phyloP scores from a whole-genome alignment of 2,329 filamentous ascomycete genomes.

The Akanthomyces dipterigenus region DNA sequence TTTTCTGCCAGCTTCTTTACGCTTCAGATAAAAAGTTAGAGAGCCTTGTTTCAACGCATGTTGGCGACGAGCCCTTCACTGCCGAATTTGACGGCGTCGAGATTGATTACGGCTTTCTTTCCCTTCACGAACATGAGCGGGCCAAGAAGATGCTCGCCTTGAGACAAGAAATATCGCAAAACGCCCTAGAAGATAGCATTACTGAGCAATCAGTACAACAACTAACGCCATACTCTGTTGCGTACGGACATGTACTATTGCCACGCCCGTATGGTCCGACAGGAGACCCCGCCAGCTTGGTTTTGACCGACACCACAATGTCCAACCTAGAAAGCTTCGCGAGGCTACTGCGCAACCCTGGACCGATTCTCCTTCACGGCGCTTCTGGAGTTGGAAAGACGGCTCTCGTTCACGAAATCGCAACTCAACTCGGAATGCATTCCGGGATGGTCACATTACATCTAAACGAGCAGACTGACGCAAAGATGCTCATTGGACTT shows the following conservation, averaged over 20 bases:
- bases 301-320: conserved; percentile 66
- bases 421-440: conserved; percentile 70
- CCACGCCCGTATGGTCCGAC: conserved; percentile 51
- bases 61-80: conserved; percentile 54
- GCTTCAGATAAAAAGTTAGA: conserved; percentile 76
- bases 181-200: background rate
- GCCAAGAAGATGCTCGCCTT: conserved; percentile 38
- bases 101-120: conserved; percentile 73
- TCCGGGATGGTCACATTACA: conserved; percentile 87
- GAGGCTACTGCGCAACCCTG: conserved; percentile 55
- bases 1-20: conserved; percentile 71
- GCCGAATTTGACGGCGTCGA: conserved; percentile 68
- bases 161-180: conserved; percentile 30
- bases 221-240: conserved; percentile 55
- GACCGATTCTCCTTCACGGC: conserved; percentile 75
- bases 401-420: conserved; percentile 73
- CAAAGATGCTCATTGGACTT: conserved; percentile 89
- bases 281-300: conserved; percentile 43
- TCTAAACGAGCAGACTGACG: conserved; percentile 96
- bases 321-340: conserved; percentile 67
- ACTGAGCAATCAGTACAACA: conserved; percentile 24
- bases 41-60: conserved; percentile 58
- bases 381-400: conserved; percentile 88
- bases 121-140: conserved; percentile 50
- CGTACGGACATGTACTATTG: conserved; percentile 61